Base-by-base conservation (phyloP, 768 basidiomycete species). In the Amanita molliuscula region DNA sequence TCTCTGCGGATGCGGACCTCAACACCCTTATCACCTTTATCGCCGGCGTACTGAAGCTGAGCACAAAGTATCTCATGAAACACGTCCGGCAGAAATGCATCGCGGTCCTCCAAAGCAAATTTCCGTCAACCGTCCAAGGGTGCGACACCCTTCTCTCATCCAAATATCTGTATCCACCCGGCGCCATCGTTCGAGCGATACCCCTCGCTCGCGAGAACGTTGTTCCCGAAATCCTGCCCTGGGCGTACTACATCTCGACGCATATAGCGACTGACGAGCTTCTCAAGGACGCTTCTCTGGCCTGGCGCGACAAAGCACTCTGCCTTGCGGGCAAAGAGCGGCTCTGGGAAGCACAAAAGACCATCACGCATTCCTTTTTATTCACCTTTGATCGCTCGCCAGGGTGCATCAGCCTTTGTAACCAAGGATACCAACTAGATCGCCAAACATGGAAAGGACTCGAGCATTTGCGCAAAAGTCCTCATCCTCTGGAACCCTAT, bases 221-320 rank as follows among this genome's bases (percentile, higher is more conserved):
- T 38, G 63, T 73, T 5, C 70, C 68, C 6, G 65, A 63, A 44
- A 64, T 73, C 21, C 66, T 73, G 1, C 71, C 71, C 0, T 73
- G 71, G 71, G 70, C 71, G 1, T 72, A 69, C 55, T 73, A 73
- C 48, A 68, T 73, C 47, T 72, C 69, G 42, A 66, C 69, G 0
- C 70, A 72, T 41, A 69, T 73, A 31, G 37, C 55, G 11, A 60
- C 61, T 16, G 64, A 68, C 20, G 61, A 64, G 10, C 60, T 73
- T 6, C 55, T 73, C 9, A 53, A 59, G 5, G 65, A 72, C 49
- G 35, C 56, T 1, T 62, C 64, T 5, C 57, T 73, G 23, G 67
- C 68, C 2, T 73, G 71, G 71, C 56, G 58, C 18, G 68, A 71
- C 53, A 73, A 70, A 48, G 66, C 71, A 0, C 59, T 71, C 1